Evolutionary conservation across 148 eudicot species (phyloP), one percentile per base, ranked within the genome.

Genomic region (Mesembryanthemum crystallinum): DNA sequence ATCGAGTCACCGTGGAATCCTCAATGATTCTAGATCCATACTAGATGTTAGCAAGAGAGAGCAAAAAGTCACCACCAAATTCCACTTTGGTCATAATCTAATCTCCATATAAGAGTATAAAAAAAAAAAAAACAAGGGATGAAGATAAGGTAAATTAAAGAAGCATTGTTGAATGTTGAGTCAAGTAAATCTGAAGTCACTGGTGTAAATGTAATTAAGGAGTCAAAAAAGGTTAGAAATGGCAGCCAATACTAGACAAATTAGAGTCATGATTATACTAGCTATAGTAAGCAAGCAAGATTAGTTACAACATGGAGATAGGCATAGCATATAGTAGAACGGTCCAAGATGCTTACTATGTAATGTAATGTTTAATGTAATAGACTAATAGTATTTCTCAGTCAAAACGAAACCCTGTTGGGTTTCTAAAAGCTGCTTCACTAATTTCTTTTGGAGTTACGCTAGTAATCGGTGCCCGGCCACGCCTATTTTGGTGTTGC

Each of bases 261-360:
- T 67, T 59, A 73, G 67, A 39, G 52, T 79, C 73, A 79, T 79
- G 7, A 79, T 79, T 67, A 68, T 33, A 73, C 52, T 79, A 73
- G n/a, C n/a, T n/a, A n/a, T n/a, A n/a, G 4, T 35, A 35, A 73
- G 78, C 78, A 73, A 59, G 54, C 57, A n/a, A n/a, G n/a, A n/a
- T n/a, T n/a, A n/a, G n/a, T 68, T 33, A 49, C 11, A 77, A 65
- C 69, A 49, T 32, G 63, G 54, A 49, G 15, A 55, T 14, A 49
- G 18, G 11, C n/a, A n/a, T n/a, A n/a, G n/a, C n/a, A n/a, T n/a
- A 70, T 35, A 59, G 58, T n/a, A 52, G 61, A 51, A 69, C 74
- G 82, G 82, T 79, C 82, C 82, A 79, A 69, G 74, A 79, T 78
- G 81, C 77, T 61, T 30, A 42, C 59, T 62, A n/a, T n/a, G n/a